phyloP scores from a whole-genome alignment of 768 basidiomycete species.

The Phylloporus rhodoxanthus region DNA sequence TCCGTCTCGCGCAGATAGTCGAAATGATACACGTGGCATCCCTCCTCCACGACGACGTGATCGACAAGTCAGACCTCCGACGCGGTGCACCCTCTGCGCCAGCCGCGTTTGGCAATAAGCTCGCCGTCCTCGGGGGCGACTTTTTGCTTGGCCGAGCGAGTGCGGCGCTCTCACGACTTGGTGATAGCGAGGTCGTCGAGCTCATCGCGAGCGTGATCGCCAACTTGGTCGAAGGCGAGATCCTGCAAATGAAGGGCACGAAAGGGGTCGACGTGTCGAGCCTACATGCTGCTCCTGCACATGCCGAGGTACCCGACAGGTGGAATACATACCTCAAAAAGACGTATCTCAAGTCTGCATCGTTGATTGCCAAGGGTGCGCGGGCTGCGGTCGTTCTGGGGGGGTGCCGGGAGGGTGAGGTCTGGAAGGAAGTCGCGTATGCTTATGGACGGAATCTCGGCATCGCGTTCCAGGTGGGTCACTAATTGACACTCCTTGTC shows the following conservation, averaged over 20 bases:
- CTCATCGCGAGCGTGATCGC: conserved; percentile 87
- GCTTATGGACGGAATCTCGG: conserved; percentile 87
- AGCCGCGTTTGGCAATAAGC: conserved; percentile 83
- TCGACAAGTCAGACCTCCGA: conserved; percentile 67
- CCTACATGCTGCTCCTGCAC: conserved; percentile 38
- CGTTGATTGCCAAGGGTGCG: conserved; percentile 82
- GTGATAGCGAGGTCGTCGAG: conserved; percentile 87
- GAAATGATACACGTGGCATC: conserved; percentile 99
- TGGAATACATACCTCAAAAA: conserved; percentile 85
- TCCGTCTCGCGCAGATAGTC: conserved; percentile 89
- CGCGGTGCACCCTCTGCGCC: conserved; percentile 65
- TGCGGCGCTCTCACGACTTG: conserved; percentile 80
- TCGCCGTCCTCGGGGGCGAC: conserved; percentile 90
- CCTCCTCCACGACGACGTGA: conserved; percentile 87
- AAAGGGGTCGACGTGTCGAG: conserved; percentile 30
- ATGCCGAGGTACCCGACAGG: conserved; percentile 36
- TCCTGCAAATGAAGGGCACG: conserved; percentile 59
- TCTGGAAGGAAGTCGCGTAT: conserved; percentile 87
- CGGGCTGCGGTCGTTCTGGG: conserved; percentile 85
- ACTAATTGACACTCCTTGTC: background rate
- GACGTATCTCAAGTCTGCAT: conserved; percentile 90
- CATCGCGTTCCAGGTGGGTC: conserved; percentile 87
- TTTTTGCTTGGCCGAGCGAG: conserved; percentile 91
- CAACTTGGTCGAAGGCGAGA: conserved; percentile 95
- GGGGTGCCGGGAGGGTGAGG: conserved; percentile 67